Evolutionary conservation across 2,329 filamentous ascomycete genomes (phyloP).

Genomic region (Dactylellina drechsleri): DNA sequence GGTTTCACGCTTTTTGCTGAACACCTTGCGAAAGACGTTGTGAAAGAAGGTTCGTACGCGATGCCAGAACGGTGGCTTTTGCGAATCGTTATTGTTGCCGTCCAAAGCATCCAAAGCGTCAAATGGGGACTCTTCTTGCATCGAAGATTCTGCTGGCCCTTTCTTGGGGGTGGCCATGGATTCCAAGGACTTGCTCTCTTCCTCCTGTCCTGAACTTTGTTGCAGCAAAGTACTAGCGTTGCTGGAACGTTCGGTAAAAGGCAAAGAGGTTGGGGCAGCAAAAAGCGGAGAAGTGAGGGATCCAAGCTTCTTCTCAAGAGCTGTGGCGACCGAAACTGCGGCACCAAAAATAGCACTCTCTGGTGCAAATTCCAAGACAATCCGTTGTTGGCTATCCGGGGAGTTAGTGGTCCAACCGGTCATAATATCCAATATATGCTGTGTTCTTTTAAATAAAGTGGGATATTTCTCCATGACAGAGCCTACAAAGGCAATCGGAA

Average conservation of each 20-base stretch:
- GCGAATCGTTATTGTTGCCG: neutral
- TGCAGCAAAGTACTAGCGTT: slow-evolving; percentile 45
- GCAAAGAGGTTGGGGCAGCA: slow-evolving; percentile 20
- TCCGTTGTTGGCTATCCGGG: slow-evolving; percentile 12
- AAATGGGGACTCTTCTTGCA: slow-evolving; percentile 10
- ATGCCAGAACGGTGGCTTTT: slow-evolving; percentile 27
- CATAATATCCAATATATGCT: slow-evolving; percentile 29
- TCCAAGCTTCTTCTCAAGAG: slow-evolving; percentile 21
- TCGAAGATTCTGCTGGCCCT: neutral
- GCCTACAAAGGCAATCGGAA: slow-evolving; percentile 48
- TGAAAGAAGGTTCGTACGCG: slow-evolving; percentile 27
- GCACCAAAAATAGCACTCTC: slow-evolving; percentile 51
- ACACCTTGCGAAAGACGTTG: slow-evolving; percentile 25
- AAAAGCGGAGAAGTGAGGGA: slow-evolving; percentile 8
- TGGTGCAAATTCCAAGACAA: slow-evolving; percentile 39
- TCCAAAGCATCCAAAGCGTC: neutral
- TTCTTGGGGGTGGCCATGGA: slow-evolving; percentile 12
- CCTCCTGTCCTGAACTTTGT: slow-evolving; percentile 13
- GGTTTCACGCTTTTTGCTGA: slow-evolving; percentile 22
- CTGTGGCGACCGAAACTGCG: slow-evolving; percentile 42
- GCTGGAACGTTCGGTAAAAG: slow-evolving; percentile 45
- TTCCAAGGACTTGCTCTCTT: slow-evolving; percentile 26
- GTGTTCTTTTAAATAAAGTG: slow-evolving; percentile 28
- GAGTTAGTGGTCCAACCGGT: slow-evolving; percentile 23
- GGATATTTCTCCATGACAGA: slow-evolving; percentile 51